phyloP scores from a whole-genome alignment of 345 rosid species.

The Bruguiera gymnorhiza region DNA sequence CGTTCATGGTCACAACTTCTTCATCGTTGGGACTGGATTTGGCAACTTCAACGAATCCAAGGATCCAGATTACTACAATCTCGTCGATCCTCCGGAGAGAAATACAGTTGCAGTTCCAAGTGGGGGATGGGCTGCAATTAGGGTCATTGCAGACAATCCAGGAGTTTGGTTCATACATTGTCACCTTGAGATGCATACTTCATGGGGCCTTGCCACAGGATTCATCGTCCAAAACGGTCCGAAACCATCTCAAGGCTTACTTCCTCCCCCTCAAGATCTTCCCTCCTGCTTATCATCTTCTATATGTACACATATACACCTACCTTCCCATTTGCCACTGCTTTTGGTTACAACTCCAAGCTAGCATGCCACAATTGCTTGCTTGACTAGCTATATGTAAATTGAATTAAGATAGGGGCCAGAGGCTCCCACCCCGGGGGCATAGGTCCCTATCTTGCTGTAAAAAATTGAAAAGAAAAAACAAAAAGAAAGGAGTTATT shows the following conservation, averaged over 20 bases:
- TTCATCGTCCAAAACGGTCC: conserved; percentile 23
- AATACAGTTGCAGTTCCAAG: conserved; percentile 20
- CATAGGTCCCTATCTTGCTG: no score
- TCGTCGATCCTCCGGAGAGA: conserved; percentile 17
- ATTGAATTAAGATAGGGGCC: no score
- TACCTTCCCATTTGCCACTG: no score
- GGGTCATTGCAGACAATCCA: conserved; percentile 21
- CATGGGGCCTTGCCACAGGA: conserved; percentile 15
- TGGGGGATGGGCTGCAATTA: conserved; percentile 20
- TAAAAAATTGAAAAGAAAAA: no score
- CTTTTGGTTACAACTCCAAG: no score
- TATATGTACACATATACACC: no score
- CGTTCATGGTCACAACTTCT: conserved; percentile 22
- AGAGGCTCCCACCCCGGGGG: no score
- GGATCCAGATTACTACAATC: conserved; percentile 7
- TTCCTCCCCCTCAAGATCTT: conserved; percentile 25
- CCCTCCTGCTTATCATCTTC: conserved; percentile 2
- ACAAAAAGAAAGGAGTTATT: no score
- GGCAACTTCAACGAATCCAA: conserved; percentile 15
- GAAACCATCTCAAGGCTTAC: conserved; percentile 12
- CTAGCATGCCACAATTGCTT: no score
- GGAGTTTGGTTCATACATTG: conserved; percentile 15
- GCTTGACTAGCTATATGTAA: no score
- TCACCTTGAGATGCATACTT: conserved; percentile 14
- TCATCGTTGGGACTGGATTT: conserved; percentile 17